Evolutionary conservation across 495 filamentous ascomycete species (phyloP).

Genomic region (Xylaria telfairii): DNA sequence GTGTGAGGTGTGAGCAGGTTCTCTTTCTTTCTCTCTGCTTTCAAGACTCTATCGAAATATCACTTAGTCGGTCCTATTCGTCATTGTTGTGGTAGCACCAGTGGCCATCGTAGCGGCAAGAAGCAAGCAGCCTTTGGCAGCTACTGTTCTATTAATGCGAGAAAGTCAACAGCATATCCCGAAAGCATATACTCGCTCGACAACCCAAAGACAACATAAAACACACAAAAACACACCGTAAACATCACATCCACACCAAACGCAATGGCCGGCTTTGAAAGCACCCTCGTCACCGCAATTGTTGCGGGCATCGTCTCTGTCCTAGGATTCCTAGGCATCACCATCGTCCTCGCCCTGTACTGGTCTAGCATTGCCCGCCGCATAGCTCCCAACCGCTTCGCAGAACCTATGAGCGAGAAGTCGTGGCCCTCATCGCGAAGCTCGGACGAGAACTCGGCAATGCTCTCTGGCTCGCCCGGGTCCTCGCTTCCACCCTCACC

Average conservation of each 20-base stretch:
- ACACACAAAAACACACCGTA: slow-evolving; percentile 1
- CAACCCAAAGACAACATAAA: neutral
- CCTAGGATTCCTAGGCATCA: slow-evolving; percentile 22
- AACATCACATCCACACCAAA: neutral
- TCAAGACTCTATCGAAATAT: slow-evolving; percentile 9
- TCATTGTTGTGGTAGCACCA: neutral
- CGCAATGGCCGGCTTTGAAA: slow-evolving; percentile 34
- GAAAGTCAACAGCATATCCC: neutral
- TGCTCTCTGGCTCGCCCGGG: neutral
- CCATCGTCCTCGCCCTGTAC: slow-evolving; percentile 36
- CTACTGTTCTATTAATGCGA: neutral
- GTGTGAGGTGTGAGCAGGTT: slow-evolving; percentile 6
- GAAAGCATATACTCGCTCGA: neutral
- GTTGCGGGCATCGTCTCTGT: slow-evolving; percentile 32
- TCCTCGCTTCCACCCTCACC: slow-evolving; percentile 28
- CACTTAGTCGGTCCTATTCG: neutral
- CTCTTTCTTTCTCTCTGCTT: slow-evolving; percentile 10
- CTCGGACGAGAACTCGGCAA: slow-evolving; percentile 24
- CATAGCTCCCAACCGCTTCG: slow-evolving; percentile 29
- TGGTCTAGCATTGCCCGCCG: slow-evolving; percentile 36
- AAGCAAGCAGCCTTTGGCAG: neutral
- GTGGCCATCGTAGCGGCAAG: neutral
- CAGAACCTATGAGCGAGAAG: slow-evolving; percentile 29
- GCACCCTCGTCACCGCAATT: slow-evolving; percentile 35
- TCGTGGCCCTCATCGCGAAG: slow-evolving; percentile 35